Base-by-base conservation (phyloP, 768 basidiomycete genomes). In the Tulasnella sp. region DNA sequence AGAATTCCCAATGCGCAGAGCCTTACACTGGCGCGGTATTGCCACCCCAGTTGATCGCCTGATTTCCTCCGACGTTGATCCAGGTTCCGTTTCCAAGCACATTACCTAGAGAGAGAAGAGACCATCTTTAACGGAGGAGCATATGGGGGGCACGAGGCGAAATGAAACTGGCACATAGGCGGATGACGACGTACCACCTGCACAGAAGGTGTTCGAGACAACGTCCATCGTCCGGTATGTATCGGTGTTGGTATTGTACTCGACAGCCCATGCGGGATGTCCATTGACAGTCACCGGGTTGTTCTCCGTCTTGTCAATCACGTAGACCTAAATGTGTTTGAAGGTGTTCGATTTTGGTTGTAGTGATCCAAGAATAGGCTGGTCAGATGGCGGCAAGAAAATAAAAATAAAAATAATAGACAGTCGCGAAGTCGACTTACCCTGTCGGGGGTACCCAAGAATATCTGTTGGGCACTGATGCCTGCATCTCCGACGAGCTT, bases 261-360 rank as follows among this genome's bases (percentile, higher is more conserved):
- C 72, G 46, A 67, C 65, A 3, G 58, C 87, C 80, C 84, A 86
- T 1, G 84, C 84, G 10, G 88, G 76, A 70, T 88, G 87, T 1
- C 79, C 80, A 60, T 78, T 74, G 61, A 91, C 76, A 64, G 76
- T 71, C 2, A 78, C 78, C 2, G 76, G 75, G 67, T 92, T 92
- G 30, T 80, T 80, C 68, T 92, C 88, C 1, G 83, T 81, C 73
- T 96, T 96, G 75, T 96, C 92, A 41, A 73, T 64, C 9, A 63
- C 59, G 30, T 63, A 61, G 38, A 63, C 49, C 62, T 62, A 21
- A 24, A 31, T 31, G 11, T 3, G 53, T 30, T 41, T 3, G 38
- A 9, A 29, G 17, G 4, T 7, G 15, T 38, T 38, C 15, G 34
- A 38, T 7, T 38, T 5, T 38, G 7, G 34, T 38, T 15, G 7